Conservation (phyloP, 78 protist genomes). For the Neovahlkampfia damariscottae region DNA sequence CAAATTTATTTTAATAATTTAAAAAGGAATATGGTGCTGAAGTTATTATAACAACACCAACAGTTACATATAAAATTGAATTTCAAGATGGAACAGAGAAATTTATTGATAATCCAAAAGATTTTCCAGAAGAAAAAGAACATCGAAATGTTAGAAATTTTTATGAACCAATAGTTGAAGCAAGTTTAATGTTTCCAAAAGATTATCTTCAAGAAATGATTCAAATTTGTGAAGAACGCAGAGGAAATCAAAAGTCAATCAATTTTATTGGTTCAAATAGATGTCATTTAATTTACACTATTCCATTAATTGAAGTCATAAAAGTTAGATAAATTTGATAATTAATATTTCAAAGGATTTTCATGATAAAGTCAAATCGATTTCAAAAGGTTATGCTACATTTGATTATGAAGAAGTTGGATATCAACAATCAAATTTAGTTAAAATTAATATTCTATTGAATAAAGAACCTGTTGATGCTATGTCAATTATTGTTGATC, state of each 20-base stretch:
- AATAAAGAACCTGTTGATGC: conserved; percentile 66
- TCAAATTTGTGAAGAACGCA: neutral
- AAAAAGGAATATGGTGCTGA: conserved; percentile 25
- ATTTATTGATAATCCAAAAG: neutral
- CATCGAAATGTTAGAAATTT: neutral
- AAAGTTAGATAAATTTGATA: too few species aligned
- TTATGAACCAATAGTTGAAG: neutral
- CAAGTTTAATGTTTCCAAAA: neutral
- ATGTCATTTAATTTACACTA: conserved; percentile 16
- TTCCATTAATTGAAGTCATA: conserved; percentile 68
- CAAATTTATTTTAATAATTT: too few species aligned
- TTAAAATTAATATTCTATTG: conserved; percentile 28
- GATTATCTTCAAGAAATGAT: neutral
- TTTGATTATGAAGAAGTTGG: conserved; percentile 63
- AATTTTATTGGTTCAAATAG: conserved; percentile 18
- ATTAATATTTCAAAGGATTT: too few species aligned
- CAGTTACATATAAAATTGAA: conserved; percentile 51
- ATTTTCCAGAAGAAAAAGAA: neutral
- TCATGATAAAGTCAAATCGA: conserved; percentile 45
- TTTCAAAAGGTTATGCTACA: conserved; percentile 55
- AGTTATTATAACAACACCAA: conserved; percentile 71
- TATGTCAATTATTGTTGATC: conserved; percentile 42
- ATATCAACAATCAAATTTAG: conserved; percentile 34
- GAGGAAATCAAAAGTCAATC: conserved; percentile 21
- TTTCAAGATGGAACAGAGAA: neutral